These are phyloP conservation scores for Gossypium sturtianum DNA, from an alignment of 345 rosid species.

Conservation along the genomic window DNA sequence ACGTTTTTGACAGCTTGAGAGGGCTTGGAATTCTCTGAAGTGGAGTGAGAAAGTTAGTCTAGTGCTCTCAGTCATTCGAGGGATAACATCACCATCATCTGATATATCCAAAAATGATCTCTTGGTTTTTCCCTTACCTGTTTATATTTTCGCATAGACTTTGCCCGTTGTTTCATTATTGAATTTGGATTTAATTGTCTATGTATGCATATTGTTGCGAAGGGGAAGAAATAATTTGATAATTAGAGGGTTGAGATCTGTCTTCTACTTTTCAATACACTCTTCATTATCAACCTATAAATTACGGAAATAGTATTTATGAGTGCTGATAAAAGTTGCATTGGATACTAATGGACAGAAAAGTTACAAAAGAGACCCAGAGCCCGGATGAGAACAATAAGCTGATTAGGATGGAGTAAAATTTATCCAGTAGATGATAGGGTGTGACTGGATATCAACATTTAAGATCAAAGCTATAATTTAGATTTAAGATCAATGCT, in stretches of 20 bases:
- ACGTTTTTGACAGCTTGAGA: slow-evolving; percentile 46
- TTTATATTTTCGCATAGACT: neutral
- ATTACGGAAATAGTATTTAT: neutral
- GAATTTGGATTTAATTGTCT: neutral
- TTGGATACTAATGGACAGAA: neutral
- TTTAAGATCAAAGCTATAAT: neutral
- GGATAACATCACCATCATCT: slow-evolving; percentile 49
- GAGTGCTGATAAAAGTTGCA: neutral
- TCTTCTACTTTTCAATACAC: neutral
- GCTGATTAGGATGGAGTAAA: neutral
- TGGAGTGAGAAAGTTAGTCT: slow-evolving; percentile 53
- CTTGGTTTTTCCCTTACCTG: slow-evolving; percentile 20
- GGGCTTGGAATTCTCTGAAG: slow-evolving; percentile 71
- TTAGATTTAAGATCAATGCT: neutral
- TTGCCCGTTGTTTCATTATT: neutral
- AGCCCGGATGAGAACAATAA: neutral
- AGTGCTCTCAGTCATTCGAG: slow-evolving; percentile 41
- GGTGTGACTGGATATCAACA: neutral
- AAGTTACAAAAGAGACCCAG: no score
- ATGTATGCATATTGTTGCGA: neutral
- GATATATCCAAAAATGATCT: slow-evolving; percentile 28
- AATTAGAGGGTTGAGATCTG: no score
- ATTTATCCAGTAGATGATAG: neutral
- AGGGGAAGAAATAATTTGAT: neutral
- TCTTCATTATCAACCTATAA: neutral